These are phyloP conservation scores for Isatis tinctoria DNA, from an alignment of 345 rosid species.

Conservation along the genomic window DNA sequence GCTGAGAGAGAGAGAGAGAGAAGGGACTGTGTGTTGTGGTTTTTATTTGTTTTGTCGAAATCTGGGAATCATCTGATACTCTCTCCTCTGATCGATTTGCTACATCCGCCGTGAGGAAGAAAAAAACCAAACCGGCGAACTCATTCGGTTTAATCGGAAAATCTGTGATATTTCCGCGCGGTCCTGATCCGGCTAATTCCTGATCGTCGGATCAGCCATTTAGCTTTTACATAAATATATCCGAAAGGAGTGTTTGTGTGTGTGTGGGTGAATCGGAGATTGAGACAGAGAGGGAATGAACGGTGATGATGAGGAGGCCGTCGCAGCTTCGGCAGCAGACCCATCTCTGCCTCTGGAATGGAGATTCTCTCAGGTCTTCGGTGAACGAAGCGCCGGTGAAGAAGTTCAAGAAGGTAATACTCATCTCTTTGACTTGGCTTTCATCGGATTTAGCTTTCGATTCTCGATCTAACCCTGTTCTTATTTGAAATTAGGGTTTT, in stretches of 20 bases:
- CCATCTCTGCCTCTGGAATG: conserved; percentile 66
- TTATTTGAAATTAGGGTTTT: conserved; percentile 24
- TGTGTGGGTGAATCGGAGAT: neutral
- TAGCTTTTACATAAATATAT: too few relatives aligned
- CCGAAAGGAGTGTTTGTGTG: neutral
- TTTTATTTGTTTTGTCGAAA: conserved; percentile 31
- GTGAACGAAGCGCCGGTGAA: conserved; percentile 93
- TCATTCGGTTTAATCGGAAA: neutral
- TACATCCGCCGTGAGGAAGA: neutral
- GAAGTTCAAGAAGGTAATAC: conserved; percentile 88
- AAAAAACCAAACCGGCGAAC: conserved; percentile 1
- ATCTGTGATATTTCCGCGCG: neutral
- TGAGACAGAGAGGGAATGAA: conserved; percentile 26
- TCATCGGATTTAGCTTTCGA: neutral
- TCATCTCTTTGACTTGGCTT: conserved; percentile 2
- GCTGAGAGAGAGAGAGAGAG: neutral
- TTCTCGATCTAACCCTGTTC: conserved; percentile 1
- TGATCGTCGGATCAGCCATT: conserved; percentile 21
- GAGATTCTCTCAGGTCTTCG: conserved; percentile 98
- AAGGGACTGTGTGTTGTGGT: conserved; percentile 19
- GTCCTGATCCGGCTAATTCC: conserved; percentile 11
- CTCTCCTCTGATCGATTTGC: conserved; percentile 11
- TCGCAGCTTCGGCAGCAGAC: conserved; percentile 28
- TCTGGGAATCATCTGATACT: conserved; percentile 29
- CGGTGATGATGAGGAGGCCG: conserved; percentile 32